A percentile compares a stretch with the other conserved stretches of the same genome.
These are phyloP conservation scores for Aspergillus bombycis DNA, from an alignment of 2,329 filamentous ascomycete genomes.

Conservation along the genomic window DNA sequence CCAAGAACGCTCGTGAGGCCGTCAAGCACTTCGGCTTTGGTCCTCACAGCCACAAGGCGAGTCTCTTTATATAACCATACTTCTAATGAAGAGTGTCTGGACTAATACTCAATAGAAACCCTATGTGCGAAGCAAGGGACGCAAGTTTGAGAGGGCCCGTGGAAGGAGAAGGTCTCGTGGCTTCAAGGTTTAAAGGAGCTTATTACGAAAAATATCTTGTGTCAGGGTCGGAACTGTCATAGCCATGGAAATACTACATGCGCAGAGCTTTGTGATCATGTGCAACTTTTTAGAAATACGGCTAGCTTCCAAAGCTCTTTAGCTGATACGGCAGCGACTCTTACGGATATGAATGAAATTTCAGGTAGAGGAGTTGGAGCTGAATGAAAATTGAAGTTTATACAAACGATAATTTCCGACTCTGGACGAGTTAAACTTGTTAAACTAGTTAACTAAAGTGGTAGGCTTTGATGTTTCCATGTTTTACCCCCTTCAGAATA, in stretches of 20 bases:
- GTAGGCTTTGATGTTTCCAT: conserved; percentile 60
- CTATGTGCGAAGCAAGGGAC: conserved; percentile 95
- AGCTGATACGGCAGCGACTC: conserved; percentile 7
- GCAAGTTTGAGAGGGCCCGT: conserved; percentile 99
- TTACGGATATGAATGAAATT: conserved; percentile 13
- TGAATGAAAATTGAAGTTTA: conserved; percentile 22
- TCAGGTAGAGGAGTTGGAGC: conserved; percentile 18
- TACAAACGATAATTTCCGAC: background rate
- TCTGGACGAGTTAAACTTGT: background rate
- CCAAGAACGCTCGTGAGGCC: conserved; percentile 97
- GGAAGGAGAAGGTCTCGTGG: conserved; percentile 96
- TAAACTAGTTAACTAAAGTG: conserved; percentile 18
- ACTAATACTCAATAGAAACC: conserved; percentile 71
- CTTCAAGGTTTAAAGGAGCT: conserved; percentile 92
- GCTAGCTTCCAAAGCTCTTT: conserved; percentile 3
- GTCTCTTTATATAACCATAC: conserved; percentile 28
- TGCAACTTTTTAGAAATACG: background rate
- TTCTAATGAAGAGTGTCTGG: background rate
- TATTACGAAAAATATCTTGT: conserved; percentile 10
- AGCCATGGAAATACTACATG: conserved; percentile 6
- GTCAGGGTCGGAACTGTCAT: conserved; percentile 7
- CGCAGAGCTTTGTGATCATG: background rate
- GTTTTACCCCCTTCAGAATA: conserved; percentile 62
- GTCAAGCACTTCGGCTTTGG: conserved; percentile 99
- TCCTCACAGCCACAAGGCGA: conserved; percentile 94